Evolutionary conservation across 352 stramenopile genomes (phyloP), one percentile per base, ranked within the genome.

Genomic region (Globisporangium paroecandrum): DNA sequence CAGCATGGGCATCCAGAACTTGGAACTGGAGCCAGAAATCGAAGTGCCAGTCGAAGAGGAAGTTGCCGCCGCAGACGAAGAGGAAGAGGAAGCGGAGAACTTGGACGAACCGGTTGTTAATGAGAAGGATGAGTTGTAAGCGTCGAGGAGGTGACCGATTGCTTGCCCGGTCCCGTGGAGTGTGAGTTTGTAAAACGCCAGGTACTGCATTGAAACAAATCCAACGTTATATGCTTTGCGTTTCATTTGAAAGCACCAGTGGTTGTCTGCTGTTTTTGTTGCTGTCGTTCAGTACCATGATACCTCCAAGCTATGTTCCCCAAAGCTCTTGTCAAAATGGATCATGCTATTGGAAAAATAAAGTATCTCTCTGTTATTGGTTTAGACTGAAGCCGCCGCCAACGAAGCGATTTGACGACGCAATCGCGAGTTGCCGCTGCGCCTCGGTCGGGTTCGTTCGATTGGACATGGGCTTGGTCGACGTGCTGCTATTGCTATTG

Each of bases 21-120:
- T 99, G 46, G 89, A 96, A 49, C 72, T 99, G 27, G 90, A 98
- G 69, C 89, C 94, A 9, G 97, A 99, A 73, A 97, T 99, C n/a
- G 96, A 99, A 63, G 83, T 98, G 38, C 84, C 95, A 0, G 89
- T 78, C 15, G 84, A 93, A 20, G 74, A 78, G 2, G 79, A 89
- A 20, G 69, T 75, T 10, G 56, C 57, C 38, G 47, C 54, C 46
- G 75, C 74, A 34, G 65, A 79, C 6, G 74, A 75, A 7, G 77
- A 72, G 6, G 68, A 89, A 29, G 79, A 92, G 54, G 69, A 65
- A 13, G 62, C 69, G 20, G 77, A 77, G 32, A 77, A 73, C 54
- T 22, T 69, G 32, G 65, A 75, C 22, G 85, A 87, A 1, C 73
- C 89, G 18, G 69, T 76, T 18, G 75, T 65, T 18, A 47, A 49